phyloP scores from a whole-genome alignment of 2,329 filamentous ascomycete genomes.

The Diaporthe destruens region DNA sequence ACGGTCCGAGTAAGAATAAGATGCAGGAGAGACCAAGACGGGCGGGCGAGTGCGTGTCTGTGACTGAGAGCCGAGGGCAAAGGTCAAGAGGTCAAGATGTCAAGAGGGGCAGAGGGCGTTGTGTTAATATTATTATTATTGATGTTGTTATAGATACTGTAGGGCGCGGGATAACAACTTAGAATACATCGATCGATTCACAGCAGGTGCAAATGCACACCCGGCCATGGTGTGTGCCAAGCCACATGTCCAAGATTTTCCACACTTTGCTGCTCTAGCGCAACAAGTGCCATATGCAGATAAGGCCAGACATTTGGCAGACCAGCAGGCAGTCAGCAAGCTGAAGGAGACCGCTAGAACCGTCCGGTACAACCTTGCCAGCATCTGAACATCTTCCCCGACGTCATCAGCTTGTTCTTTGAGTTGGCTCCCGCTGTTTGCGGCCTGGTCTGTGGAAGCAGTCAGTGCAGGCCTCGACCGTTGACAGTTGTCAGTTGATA shows the following conservation, averaged over 20 bases:
- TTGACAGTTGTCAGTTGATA: no score
- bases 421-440: slow-evolving; percentile 10
- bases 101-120: slow-evolving; percentile 11
- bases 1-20: not conserved
- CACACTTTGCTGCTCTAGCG: slow-evolving; percentile 5
- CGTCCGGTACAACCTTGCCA: slow-evolving; percentile 19
- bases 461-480: no score
- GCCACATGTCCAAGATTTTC: slow-evolving; percentile 31
- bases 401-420: slow-evolving; percentile 24
- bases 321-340: not conserved
- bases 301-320: not conserved
- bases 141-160: no score
- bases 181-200: not conserved
- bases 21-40: not conserved
- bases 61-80: no score
- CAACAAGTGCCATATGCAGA: not conserved
- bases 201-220: not conserved
- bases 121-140: no score
- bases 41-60: not conserved
- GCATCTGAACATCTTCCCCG: slow-evolving; percentile 1
- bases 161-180: no score
- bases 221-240: slow-evolving; percentile 24
- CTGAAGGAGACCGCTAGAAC: not conserved
- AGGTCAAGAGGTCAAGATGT: not conserved
- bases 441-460: not conserved